These are phyloP conservation scores for Torulaspora pretoriensis DNA, from an alignment of 1,139 yeast species.

Conservation along the genomic window DNA sequence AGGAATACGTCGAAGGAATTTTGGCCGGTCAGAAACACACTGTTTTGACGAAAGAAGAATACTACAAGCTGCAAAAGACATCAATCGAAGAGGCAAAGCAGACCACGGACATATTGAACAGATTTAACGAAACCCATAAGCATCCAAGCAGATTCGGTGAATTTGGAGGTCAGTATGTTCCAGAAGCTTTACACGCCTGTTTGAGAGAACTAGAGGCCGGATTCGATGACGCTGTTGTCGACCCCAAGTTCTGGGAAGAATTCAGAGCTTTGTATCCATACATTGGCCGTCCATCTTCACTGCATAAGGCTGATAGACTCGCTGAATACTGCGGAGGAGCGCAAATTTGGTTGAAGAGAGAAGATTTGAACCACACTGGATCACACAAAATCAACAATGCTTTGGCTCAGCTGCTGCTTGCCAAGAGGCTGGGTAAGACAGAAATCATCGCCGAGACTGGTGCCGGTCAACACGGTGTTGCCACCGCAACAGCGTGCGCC, in stretches of 20 bases:
- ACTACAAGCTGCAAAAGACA: slow-evolving; percentile 24
- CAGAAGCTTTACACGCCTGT: slow-evolving; percentile 92
- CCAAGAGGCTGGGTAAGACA: slow-evolving; percentile 85
- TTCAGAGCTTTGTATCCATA: slow-evolving; percentile 76
- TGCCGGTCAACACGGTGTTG: slow-evolving; percentile 99
- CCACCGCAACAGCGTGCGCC: slow-evolving; percentile 99
- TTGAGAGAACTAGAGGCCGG: slow-evolving; percentile 82
- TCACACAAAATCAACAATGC: slow-evolving; percentile 97
- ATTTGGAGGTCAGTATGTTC: slow-evolving; percentile 98
- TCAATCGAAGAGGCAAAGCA: slow-evolving; percentile 33
- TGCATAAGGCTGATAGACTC: slow-evolving; percentile 86
- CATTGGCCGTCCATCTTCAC: slow-evolving; percentile 93
- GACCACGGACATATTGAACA: slow-evolving; percentile 26
- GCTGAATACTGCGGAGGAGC: slow-evolving; percentile 94
- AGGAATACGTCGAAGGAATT: slow-evolving; percentile 63
- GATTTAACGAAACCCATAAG: slow-evolving; percentile 53
- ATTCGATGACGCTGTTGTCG: slow-evolving; percentile 82
- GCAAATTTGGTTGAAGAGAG: slow-evolving; percentile 95
- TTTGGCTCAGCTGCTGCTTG: slow-evolving; percentile 86
- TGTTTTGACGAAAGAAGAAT: slow-evolving; percentile 31
- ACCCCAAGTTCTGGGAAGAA: slow-evolving; percentile 90
- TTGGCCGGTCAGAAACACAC: slow-evolving; percentile 54
- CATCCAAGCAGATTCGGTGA: slow-evolving; percentile 81
- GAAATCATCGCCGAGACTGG: slow-evolving; percentile 97
- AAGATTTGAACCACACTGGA: slow-evolving; percentile 96